Percentiles rank a stretch among this genome's conserved stretches.
Evolutionary conservation across 345 rosid genomes (phyloP).

Genomic region (Populus pruinosa): DNA sequence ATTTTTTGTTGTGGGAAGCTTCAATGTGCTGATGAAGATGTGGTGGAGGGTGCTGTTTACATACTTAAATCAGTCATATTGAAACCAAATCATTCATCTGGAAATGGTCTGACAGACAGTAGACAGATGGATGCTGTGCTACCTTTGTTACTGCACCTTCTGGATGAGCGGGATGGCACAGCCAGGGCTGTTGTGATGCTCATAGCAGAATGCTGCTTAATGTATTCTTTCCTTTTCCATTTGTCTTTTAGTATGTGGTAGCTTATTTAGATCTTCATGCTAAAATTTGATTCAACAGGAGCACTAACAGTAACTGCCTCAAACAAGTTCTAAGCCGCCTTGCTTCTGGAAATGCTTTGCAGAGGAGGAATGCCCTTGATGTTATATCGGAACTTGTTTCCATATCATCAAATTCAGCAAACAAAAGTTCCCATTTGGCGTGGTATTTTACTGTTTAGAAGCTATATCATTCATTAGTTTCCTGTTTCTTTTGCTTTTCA

Average conservation of each 20-base stretch:
- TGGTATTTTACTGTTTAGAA: conserved; percentile 42
- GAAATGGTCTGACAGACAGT: conserved; percentile 36
- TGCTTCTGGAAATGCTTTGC: conserved; percentile 54
- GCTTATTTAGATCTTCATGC: neutral
- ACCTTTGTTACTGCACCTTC: conserved; percentile 63
- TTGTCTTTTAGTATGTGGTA: neutral
- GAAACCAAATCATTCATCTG: conserved; percentile 46
- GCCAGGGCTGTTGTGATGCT: conserved; percentile 70
- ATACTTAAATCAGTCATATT: conserved; percentile 61
- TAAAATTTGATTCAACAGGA: conserved; percentile 44
- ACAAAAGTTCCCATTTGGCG: conserved; percentile 42
- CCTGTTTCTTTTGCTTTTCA: conserved; percentile 1
- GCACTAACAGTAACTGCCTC: conserved; percentile 49
- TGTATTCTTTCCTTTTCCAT: conserved; percentile 37
- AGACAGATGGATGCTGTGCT: conserved; percentile 53
- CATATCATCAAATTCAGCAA: conserved; percentile 38
- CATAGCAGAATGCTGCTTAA: conserved; percentile 70
- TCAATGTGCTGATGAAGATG: conserved; percentile 63
- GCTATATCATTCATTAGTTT: conserved; percentile 10
- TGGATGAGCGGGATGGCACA: conserved; percentile 81
- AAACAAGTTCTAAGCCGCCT: conserved; percentile 65
- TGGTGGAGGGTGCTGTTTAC: conserved; percentile 57
- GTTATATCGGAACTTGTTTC: conserved; percentile 59
- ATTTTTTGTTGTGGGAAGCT: conserved; percentile 42
- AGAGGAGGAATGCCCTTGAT: conserved; percentile 74